phyloP scores from a whole-genome alignment of 2,329 filamentous ascomycete species.

The Pseudophaeomoniella oleicola region DNA sequence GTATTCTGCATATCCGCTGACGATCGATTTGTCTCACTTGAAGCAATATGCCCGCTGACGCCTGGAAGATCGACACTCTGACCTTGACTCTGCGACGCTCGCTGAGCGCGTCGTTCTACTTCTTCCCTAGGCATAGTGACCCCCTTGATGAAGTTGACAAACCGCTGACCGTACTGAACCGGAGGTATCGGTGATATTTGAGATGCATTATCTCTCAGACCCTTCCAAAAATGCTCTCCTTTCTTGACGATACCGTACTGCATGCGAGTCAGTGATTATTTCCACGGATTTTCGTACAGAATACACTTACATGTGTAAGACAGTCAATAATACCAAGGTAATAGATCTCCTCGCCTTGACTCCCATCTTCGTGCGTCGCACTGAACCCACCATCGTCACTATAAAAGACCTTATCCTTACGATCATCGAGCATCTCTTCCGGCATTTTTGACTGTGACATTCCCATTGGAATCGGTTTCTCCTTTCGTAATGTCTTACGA shows the following conservation, averaged over 20 bases:
- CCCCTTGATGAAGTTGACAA: slow-evolving; percentile 79
- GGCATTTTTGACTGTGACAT: slow-evolving; percentile 76
- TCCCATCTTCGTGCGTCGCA: slow-evolving; percentile 82
- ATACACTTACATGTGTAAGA: slow-evolving; percentile 69
- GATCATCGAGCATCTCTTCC: slow-evolving; percentile 65
- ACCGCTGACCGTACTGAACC: slow-evolving; percentile 81
- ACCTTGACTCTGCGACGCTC: slow-evolving; percentile 8
- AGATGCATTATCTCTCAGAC: slow-evolving; percentile 63
- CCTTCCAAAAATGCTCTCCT: slow-evolving; percentile 94
- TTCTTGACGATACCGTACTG: slow-evolving; percentile 92
- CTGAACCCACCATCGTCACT: slow-evolving; percentile 85
- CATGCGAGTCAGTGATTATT: slow-evolving; percentile 3
- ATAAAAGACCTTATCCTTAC: slow-evolving; percentile 74
- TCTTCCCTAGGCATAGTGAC: slow-evolving; percentile 86
- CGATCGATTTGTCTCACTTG: slow-evolving; percentile 7
- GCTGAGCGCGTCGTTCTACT: slow-evolving; percentile 42
- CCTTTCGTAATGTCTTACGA: slow-evolving; percentile 79
- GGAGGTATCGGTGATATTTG: slow-evolving; percentile 90
- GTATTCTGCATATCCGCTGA: slow-evolving; percentile 9
- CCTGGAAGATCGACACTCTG: not conserved
- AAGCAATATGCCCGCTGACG: slow-evolving; percentile 2
- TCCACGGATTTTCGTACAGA: not conserved
- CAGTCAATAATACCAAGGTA: slow-evolving; percentile 98
- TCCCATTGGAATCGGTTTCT: slow-evolving; percentile 86
- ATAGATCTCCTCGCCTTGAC: slow-evolving; percentile 80